A percentile compares a stretch with the other conserved stretches of the same genome.
phyloP scores from a whole-genome alignment of 768 basidiomycete genomes.

The Sporobolomyces phaffii region DNA sequence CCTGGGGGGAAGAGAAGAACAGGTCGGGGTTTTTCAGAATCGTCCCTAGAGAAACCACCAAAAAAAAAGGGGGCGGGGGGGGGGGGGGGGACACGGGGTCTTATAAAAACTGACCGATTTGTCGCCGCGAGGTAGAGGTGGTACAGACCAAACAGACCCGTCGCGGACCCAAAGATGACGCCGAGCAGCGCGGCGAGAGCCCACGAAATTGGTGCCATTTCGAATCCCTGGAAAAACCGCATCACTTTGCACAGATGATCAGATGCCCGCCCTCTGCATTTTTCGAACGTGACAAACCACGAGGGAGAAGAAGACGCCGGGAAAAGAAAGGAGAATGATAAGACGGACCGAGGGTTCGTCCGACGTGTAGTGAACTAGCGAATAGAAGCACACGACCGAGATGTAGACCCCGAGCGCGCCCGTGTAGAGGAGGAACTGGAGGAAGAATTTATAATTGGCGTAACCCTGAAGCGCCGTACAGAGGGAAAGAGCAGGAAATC shows the following conservation, averaged over 20 bases:
- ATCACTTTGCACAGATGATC: too few species aligned
- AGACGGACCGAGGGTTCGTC: not conserved
- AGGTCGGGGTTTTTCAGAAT: not conserved
- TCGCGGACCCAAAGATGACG: slow-evolving; percentile 20
- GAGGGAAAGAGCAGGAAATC: not conserved
- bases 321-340: too few species aligned
- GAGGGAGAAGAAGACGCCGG: too few species aligned
- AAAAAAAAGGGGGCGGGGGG: not conserved
- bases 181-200: slow-evolving; percentile 29
- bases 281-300: too few species aligned
- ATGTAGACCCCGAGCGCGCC: slow-evolving; percentile 17
- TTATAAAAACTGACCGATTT: slow-evolving; percentile 17
- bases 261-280: too few species aligned
- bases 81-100: not conserved
- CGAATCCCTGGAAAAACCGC: too few species aligned
- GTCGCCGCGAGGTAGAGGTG: slow-evolving; percentile 29
- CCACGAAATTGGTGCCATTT: slow-evolving; percentile 34
- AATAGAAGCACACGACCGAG: slow-evolving; percentile 5
- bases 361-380: slow-evolving; percentile 16
- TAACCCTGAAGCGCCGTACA: slow-evolving; percentile 2
- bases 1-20: not conserved
- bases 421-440: slow-evolving; percentile 29
- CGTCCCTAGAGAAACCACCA: too few species aligned
- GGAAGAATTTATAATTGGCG: slow-evolving; percentile 38
- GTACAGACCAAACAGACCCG: slow-evolving; percentile 25